These are phyloP conservation scores for Mycena pura DNA, from an alignment of 768 basidiomycete species.

Conservation along the genomic window DNA sequence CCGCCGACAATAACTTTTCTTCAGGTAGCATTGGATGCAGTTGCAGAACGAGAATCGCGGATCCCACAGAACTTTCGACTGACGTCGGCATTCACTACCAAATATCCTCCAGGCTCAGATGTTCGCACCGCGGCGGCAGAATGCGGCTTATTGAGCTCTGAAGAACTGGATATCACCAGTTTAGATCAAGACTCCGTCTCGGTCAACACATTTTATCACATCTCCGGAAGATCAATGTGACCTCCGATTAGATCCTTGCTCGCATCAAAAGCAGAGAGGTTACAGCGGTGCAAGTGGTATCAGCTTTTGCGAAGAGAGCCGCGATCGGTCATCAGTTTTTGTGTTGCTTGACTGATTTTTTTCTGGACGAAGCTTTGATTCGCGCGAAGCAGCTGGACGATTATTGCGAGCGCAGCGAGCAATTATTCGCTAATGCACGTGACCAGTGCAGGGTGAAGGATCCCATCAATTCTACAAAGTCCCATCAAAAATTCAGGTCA, in stretches of 20 bases:
- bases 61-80: slow-evolving; percentile 23
- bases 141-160: slow-evolving; percentile 38
- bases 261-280: slow-evolving; percentile 37
- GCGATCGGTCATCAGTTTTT: slow-evolving; percentile 57
- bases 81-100: slow-evolving; percentile 14
- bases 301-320: slow-evolving; percentile 57
- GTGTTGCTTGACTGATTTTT: slow-evolving; percentile 49
- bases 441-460: no score
- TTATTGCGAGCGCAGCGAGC: slow-evolving; percentile 40
- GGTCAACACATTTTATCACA: slow-evolving; percentile 14
- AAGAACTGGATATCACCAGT: slow-evolving; percentile 42
- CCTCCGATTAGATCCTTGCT: slow-evolving; percentile 19
- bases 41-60: slow-evolving; percentile 17
- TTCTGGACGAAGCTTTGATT: slow-evolving; percentile 49
- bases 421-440: no score
- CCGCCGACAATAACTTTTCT: no score
- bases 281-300: slow-evolving; percentile 46
- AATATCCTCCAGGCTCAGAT: slow-evolving; percentile 30
- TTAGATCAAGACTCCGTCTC: slow-evolving; percentile 41
- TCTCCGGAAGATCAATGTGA: background rate
- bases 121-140: slow-evolving; percentile 40
- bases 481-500: no score
- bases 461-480: no score
- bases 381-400: slow-evolving; percentile 51
- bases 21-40: slow-evolving; percentile 23